A percentile compares a stretch with the other conserved stretches of the same genome.
Evolutionary conservation across 2,329 filamentous ascomycete genomes (phyloP).

Genomic region (Trichoderma simmonsii): DNA sequence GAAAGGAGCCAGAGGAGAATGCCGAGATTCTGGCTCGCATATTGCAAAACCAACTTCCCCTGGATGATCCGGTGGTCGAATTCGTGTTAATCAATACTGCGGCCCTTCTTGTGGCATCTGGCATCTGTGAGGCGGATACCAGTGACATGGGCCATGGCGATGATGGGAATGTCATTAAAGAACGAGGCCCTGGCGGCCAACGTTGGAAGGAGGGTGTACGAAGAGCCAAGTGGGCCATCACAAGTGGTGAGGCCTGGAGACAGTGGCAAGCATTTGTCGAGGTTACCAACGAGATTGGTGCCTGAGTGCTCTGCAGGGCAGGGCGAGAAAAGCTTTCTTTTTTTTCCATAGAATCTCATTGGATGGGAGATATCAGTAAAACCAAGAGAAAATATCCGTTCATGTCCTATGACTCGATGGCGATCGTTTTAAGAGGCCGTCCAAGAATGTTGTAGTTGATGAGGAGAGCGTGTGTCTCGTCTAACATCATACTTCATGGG

Average conservation of each 20-base stretch:
- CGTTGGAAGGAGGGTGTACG: conserved; percentile 95
- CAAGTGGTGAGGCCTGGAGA: conserved; percentile 80
- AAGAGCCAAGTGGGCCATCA: conserved; percentile 81
- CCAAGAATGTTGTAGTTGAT: neutral
- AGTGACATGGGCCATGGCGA: conserved; percentile 78
- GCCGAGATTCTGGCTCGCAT: conserved; percentile 78
- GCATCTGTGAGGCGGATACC: conserved; percentile 78
- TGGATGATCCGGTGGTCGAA: conserved; percentile 80
- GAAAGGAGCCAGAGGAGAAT: conserved; percentile 83
- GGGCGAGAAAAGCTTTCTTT: neutral
- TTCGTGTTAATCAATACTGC: conserved; percentile 96
- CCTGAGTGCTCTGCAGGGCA: conserved; percentile 15
- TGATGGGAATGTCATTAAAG: conserved; percentile 74
- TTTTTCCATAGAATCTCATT: neutral
- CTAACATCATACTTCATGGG: neutral
- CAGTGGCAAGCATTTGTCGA: conserved; percentile 83
- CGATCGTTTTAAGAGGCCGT: neutral
- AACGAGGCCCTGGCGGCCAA: conserved; percentile 79
- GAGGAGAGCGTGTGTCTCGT: neutral
- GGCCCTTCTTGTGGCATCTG: conserved; percentile 79
- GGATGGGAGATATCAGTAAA: neutral
- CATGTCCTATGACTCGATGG: neutral
- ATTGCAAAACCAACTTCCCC: conserved; percentile 66
- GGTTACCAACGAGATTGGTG: conserved; percentile 61
- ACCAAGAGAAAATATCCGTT: neutral